phyloP scores from a whole-genome alignment of 371 early-diverging fungal genomes.

The Cokeromyces recurvatus region DNA sequence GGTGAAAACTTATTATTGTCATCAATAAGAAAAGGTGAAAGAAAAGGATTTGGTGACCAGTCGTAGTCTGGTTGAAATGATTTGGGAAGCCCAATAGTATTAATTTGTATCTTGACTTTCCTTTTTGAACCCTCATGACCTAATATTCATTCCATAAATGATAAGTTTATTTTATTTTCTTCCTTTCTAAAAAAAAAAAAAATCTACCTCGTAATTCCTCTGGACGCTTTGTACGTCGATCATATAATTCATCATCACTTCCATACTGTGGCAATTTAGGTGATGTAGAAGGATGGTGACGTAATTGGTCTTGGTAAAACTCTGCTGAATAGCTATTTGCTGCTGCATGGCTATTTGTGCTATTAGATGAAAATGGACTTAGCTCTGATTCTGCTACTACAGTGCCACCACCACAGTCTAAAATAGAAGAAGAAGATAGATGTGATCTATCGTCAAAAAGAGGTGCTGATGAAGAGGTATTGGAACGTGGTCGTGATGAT shows the following conservation, averaged over 20 bases:
- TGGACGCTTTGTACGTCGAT: constrained; percentile 32
- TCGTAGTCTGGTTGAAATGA: constrained; percentile 7
- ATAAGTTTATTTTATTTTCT: no score
- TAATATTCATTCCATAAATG: no score
- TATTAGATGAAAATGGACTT: constrained; percentile 57
- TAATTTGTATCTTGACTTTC: constrained; percentile 6
- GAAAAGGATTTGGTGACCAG: constrained; percentile 31
- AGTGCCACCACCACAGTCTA: constrained; percentile 42
- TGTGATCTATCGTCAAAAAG: constrained; percentile 16
- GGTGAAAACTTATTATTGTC: constrained; percentile 2
- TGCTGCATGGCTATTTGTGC: constrained; percentile 43
- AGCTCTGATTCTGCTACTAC: constrained; percentile 38
- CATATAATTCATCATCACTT: constrained; percentile 44
- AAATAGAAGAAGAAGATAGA: constrained; percentile 8
- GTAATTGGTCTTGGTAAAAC: constrained; percentile 11
- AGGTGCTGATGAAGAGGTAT: constrained; percentile 33
- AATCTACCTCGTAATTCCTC: constrained; percentile 43
- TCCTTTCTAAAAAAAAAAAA: no score
- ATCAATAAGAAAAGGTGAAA: constrained; percentile 15
- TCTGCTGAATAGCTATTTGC: neutral
- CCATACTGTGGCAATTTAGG: constrained; percentile 3
- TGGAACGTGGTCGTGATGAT: constrained; percentile 25
- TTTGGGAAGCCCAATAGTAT: constrained; percentile 27
- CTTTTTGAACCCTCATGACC: neutral
- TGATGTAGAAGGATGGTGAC: constrained; percentile 2